Evolutionary conservation across 2,329 filamentous ascomycete genomes (phyloP), one percentile per base, ranked within the genome.

Genomic region (Colletotrichum sp.): DNA sequence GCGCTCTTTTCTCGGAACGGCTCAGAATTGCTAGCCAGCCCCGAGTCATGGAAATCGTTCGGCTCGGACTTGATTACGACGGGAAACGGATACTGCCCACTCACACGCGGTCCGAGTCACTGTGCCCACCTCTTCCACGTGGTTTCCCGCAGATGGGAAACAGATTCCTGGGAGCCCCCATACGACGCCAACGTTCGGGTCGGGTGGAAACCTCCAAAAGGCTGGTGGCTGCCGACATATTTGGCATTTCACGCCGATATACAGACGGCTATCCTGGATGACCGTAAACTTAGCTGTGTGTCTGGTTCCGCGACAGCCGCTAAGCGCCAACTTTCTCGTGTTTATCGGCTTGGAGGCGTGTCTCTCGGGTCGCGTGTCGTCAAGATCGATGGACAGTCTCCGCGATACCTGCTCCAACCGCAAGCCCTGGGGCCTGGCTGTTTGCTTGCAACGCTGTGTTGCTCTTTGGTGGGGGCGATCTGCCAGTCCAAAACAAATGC

Each of bases 41-140:
- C 63, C 57, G 72, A 75, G 62, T 75, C 72, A 60, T 68, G 72
- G 9, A 39, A 52, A 52, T 34, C 6, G n/a, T 68, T 30, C 55
- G 16, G 44, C 70, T 64, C 49, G 24, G 39, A 57, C 44, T 21
- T 34, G 64, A 26, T 24, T 44, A 15, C 28, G 26, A 24, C 69
- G 70, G 64, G 18, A 72, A 64, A 57, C 55, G 57, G 44, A 16
- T 30, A 36, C 39, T 39, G 52, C 55, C 30, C 59, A 30, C 64
- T 44, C 52, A 32, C 28, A 55, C 21, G 34, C 49, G 63, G 72
- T 65, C 70, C 70, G 49, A 69, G 44, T 69, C 59, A 59, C 28
- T 30, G 36, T 71, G 60, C 36, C 72, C 72, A 59, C 73, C 34
- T 65, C 57, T 24, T 69, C 74, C 74, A 76, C 74, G 74, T 73